These are phyloP conservation scores for Vitis hybrid DNA, from an alignment of 177 flowering plant genomes.

Conservation along the genomic window DNA sequence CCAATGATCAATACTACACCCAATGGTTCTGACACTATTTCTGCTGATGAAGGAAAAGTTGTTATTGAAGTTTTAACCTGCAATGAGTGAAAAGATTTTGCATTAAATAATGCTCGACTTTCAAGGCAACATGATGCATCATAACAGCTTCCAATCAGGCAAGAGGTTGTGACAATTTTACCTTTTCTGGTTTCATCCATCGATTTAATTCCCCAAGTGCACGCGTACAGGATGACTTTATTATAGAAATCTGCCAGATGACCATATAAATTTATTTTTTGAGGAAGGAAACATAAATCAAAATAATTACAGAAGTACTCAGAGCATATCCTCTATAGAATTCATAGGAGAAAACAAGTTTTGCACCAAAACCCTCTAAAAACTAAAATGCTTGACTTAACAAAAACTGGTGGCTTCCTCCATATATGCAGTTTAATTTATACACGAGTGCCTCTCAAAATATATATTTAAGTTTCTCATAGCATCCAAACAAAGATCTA, in stretches of 20 bases:
- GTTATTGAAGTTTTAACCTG: conserved; percentile 56
- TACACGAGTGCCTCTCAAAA: no score
- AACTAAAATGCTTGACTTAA: no score
- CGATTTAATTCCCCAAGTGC: conserved; percentile 40
- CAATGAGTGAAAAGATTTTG: conserved; percentile 5
- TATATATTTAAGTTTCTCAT: no score
- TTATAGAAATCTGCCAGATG: conserved; percentile 32
- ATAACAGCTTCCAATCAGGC: background rate
- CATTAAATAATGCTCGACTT: background rate
- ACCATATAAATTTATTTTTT: conserved; percentile 2
- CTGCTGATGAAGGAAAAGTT: conserved; percentile 58
- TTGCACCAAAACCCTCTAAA: no score
- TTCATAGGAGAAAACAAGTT: no score
- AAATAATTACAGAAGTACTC: no score
- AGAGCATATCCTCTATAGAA: no score
- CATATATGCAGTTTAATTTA: no score
- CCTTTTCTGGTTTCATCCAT: conserved; percentile 70
- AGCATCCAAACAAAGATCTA: no score
- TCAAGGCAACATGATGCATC: background rate
- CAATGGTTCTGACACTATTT: conserved; percentile 62
- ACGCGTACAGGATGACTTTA: conserved; percentile 31
- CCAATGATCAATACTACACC: conserved; percentile 61
- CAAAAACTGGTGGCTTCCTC: no score
- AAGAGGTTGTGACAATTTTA: background rate
- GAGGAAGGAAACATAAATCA: background rate